Conservation (phyloP, 306 rosid species). For the Begonia peltatifolia region DNA sequence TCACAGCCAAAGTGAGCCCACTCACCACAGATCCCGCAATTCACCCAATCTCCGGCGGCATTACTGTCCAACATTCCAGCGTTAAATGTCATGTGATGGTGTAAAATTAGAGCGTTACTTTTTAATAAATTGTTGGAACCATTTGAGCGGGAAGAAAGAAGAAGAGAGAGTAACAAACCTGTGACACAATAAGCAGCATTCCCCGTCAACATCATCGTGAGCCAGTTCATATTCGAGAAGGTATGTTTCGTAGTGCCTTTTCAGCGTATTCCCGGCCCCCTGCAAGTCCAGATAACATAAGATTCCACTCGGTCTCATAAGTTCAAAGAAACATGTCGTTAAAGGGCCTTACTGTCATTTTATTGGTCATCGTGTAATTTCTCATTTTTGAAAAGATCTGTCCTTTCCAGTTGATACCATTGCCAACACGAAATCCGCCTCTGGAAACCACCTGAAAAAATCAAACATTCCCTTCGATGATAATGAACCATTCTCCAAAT, state of each 20-base stretch:
- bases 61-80: conserved; percentile 45
- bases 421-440: conserved; percentile 99
- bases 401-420: conserved; percentile 99
- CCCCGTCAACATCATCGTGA: conserved; percentile 98
- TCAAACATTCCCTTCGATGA: not conserved
- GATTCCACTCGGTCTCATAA: no score
- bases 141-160: no score
- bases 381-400: conserved; percentile 99
- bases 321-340: no score
- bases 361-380: conserved; percentile 89
- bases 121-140: no score
- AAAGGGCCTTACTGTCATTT: conserved; percentile 74
- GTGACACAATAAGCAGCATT: conserved; percentile 96
- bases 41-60: conserved; percentile 99
- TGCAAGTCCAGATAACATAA: conserved; percentile 12
- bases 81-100: no score
- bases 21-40: conserved; percentile 98
- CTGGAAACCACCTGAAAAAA: conserved; percentile 74
- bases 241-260: conserved; percentile 96
- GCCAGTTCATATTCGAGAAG: conserved; percentile 93
- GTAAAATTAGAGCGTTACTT: no score
- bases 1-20: conserved; percentile 99
- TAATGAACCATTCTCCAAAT: not conserved
- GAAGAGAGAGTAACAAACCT: conserved; percentile 34
- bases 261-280: conserved; percentile 99